Evolutionary conservation across 1,139 yeast genomes (phyloP).

Genomic region (Suhomyces atakaporum): DNA sequence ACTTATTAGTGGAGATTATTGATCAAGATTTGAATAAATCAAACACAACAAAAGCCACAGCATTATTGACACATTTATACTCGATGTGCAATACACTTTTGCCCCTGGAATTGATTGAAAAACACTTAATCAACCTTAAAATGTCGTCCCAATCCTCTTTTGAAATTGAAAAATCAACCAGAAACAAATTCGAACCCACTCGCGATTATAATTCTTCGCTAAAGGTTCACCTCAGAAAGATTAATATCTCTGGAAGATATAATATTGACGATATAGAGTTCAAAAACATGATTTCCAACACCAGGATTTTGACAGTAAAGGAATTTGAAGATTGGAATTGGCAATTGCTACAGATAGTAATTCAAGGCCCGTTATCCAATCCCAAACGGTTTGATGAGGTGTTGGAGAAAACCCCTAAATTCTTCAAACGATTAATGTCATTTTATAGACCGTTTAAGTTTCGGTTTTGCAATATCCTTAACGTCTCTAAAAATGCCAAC

Average conservation of each 20-base stretch:
- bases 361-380: constrained; percentile 78
- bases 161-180: constrained; percentile 48
- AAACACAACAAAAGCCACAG: constrained; percentile 60
- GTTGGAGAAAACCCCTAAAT: constrained; percentile 72
- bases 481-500: constrained; percentile 46
- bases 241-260: constrained; percentile 24
- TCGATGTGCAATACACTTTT: constrained; percentile 56
- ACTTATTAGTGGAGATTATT: constrained; percentile 49
- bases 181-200: constrained; percentile 26
- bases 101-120: constrained; percentile 38
- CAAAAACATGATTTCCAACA: constrained; percentile 63
- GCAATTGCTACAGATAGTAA: constrained; percentile 64
- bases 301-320: constrained; percentile 75
- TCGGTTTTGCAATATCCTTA: constrained; percentile 62
- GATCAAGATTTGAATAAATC: constrained; percentile 47
- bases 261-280: constrained; percentile 72
- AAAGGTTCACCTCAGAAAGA: constrained; percentile 9
- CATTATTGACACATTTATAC: constrained; percentile 62
- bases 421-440: constrained; percentile 78
- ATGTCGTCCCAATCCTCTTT: constrained; percentile 22
- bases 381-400: constrained; percentile 78
- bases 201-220: constrained; percentile 22
- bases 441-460: constrained; percentile 91
- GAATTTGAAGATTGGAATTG: constrained; percentile 89
- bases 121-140: constrained; percentile 14